Base-by-base conservation (phyloP, 192 early-diverging fungal genomes). In the Podila minutissima region DNA sequence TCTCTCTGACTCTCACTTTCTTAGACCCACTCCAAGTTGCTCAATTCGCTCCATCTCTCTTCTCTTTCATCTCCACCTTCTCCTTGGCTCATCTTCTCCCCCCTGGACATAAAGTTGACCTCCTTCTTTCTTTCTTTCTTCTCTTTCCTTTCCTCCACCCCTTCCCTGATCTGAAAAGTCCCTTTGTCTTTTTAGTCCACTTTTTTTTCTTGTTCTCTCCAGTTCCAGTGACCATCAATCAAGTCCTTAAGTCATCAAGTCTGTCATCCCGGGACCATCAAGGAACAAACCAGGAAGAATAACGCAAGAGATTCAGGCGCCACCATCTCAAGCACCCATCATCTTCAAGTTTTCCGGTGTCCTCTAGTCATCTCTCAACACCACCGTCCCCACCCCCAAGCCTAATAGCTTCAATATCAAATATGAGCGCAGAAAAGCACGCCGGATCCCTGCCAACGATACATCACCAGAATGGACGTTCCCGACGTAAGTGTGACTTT, bases 401-500 rank as follows among this genome's bases (percentile, higher is more conserved):
- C 53, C 53, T 55, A 24, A 55, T 55, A 55, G 41, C 41, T 46
- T 55, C 53, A 55, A 20, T 26, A 55, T 22, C n/a, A 55, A 46
- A 26, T n/a, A 81, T 81, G 70, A 81, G 77, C 28, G 68, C 77
- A 81, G 77, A 81, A 81, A 81, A 81, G 58, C 77, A 81, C 29
- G n/a, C 49, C 59, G 71, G 77, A 33, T 72, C 70, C 13, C 51
- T 81, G 38, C 77, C 77, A 51, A 81, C 77, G 51, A 81, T 81
- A 81, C 77, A 81, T 32, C 77, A 81, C 12, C 77, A 81, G 61
- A 68, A 62, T 15, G 77, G 77, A 13, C 71, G 77, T 55, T 55
- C 61, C 19, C 31, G 37, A 37, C 48, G 77, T 73, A 73, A 73
- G 74, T 79, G 33, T 20, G 29, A 5, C 13, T 71, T 4, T 46